Evolutionary conservation across 345 rosid genomes (phyloP), one percentile per base, ranked within the genome.

Genomic region (Mercurialis annua): DNA sequence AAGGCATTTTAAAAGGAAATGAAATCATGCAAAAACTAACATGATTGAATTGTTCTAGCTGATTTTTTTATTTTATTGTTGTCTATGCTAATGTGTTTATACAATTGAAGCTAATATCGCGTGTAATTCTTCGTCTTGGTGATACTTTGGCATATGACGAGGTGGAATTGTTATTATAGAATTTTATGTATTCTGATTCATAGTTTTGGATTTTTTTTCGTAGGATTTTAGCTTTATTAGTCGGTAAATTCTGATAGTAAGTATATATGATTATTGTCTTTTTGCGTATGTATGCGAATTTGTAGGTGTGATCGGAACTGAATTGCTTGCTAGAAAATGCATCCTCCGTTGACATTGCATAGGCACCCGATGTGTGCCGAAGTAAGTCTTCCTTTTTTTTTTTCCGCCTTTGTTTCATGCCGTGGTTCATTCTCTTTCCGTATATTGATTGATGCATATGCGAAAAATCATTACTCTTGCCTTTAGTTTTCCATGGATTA

Each of bases 351-450:
- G 76, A 86, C 97, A 14, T 76, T 92, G 53, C 97, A 94, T 57
- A 79, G 87, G 67, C 99, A 94, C 65, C 99, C 96, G 0, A 87
- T 91, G 95, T 91, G 99, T 75, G 84, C 79, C 33, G 87, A 94
- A 44, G 99, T 94, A 58, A 86, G 92, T 81, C 70, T 57, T 0
- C 27, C 1, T 8, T 14, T 8, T 36, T 27, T 16, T 21, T 33
- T 54, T 59, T 16, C 31, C 54, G 30, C 31, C 30, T 50, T 61
- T 24, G 42, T 11, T 36, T 36, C 14, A 2, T 31, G 21, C 48
- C 20, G 24, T 50, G 66, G 11, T 58, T 59, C 12, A 47, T 53
- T 71, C 9, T 21, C 54, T 43, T 18, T 38, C 31, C 20, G 18
- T 5, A 18, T 33, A 15, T 18, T 52, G 11, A 24, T 38, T 65